Evolutionary conservation across 768 basidiomycete genomes (phyloP).

Genomic region (Agaricus blazei): DNA sequence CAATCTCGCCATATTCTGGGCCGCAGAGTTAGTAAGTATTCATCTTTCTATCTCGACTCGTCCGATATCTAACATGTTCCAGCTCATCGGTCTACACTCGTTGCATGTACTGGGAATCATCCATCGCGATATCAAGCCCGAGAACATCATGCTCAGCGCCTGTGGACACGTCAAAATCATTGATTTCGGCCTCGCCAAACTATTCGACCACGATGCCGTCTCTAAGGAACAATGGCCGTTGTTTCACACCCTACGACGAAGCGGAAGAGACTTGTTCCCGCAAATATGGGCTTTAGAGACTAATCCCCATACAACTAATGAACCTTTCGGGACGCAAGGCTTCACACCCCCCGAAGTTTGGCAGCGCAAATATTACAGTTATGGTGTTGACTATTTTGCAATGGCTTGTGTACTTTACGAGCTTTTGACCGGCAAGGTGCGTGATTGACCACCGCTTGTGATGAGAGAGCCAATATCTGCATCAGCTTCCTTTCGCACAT

Average conservation of each 20-base stretch:
- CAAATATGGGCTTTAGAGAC: constrained; percentile 8
- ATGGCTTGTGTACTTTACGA: constrained; percentile 7
- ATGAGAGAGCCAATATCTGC: not conserved
- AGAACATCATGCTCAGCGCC: constrained; percentile 12
- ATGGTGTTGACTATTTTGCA: constrained; percentile 6
- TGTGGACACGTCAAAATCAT: constrained; percentile 10
- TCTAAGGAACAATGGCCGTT: constrained; percentile 5
- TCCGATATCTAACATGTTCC: not conserved
- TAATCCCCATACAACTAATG: constrained; percentile 6
- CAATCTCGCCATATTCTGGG: constrained; percentile 7
- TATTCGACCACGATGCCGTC: constrained; percentile 5
- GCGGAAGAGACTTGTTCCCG: constrained; percentile 7
- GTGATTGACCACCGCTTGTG: not conserved
- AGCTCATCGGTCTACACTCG: constrained; percentile 12
- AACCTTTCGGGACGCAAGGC: constrained; percentile 3
- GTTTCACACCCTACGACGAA: constrained; percentile 3
- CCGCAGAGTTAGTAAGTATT: constrained; percentile 3
- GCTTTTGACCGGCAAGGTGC: constrained; percentile 4
- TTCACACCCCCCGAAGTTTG: constrained; percentile 7
- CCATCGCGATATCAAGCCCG: constrained; percentile 15
- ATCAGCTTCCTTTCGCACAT: constrained; percentile 4
- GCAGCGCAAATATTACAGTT: constrained; percentile 4
- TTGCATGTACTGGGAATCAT: constrained; percentile 14
- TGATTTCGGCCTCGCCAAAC: constrained; percentile 11
- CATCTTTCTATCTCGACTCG: not conserved